phyloP scores from a whole-genome alignment of 108 stramenopile genomes.

The Heterococcus sp. region DNA sequence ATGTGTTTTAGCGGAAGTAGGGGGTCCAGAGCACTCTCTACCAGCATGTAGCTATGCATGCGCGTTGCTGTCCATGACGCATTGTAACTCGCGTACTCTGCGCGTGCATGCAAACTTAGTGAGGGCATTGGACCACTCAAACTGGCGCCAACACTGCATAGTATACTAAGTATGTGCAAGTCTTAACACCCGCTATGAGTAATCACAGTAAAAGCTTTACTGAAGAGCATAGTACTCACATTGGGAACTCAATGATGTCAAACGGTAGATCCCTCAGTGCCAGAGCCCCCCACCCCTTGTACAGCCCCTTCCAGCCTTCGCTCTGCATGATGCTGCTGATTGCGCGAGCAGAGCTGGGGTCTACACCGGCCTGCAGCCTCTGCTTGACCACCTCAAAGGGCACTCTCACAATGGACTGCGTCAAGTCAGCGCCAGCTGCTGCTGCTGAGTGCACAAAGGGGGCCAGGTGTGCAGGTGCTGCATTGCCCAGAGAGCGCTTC shows the following conservation, averaged over 20 bases:
- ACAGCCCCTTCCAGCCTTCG: slow-evolving; percentile 56
- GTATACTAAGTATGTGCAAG: no score
- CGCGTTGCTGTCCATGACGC: no score
- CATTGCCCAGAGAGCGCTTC: slow-evolving; percentile 32
- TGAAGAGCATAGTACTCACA: slow-evolving; percentile 13
- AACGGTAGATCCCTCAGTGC: slow-evolving; percentile 64
- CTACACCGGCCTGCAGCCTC: slow-evolving; percentile 76
- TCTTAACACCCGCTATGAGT: no score
- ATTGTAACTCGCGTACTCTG: no score
- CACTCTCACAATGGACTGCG: slow-evolving; percentile 90
- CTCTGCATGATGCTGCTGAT: slow-evolving; percentile 32
- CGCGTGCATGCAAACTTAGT: no score
- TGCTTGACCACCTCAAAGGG: slow-evolving; percentile 93
- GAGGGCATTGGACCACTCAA: no score
- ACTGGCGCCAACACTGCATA: no score
- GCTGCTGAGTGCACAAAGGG: slow-evolving; percentile 80
- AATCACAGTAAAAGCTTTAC: no score
- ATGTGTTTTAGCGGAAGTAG: no score
- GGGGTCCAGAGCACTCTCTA: no score
- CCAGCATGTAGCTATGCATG: no score
- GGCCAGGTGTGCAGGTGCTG: slow-evolving; percentile 29
- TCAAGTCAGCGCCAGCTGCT: slow-evolving; percentile 83
- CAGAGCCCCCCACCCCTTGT: slow-evolving; percentile 59
- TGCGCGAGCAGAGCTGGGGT: slow-evolving; percentile 31
- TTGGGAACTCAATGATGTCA: slow-evolving; percentile 63